These are phyloP conservation scores for Sutorius australiensis DNA, from an alignment of 768 basidiomycete genomes.

Conservation along the genomic window DNA sequence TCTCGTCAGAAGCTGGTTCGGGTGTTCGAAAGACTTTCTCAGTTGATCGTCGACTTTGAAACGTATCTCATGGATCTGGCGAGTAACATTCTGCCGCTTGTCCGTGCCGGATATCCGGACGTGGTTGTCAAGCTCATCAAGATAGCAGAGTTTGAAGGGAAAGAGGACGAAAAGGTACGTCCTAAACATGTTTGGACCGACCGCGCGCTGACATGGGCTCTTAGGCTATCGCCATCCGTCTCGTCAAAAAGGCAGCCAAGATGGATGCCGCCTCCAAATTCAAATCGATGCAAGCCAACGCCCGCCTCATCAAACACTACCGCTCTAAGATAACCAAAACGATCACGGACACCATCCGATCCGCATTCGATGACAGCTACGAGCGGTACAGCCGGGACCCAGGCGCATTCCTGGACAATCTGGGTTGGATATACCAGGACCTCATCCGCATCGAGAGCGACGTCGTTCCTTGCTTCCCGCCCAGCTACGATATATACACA, in stretches of 20 bases:
- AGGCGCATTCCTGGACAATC: conserved; percentile 65
- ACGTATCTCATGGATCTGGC: conserved; percentile 77
- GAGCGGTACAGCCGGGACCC: conserved; percentile 60
- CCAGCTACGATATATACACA: conserved; percentile 85
- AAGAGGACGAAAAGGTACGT: conserved; percentile 90
- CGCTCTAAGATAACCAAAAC: conserved; percentile 81
- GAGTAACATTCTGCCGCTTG: conserved; percentile 71
- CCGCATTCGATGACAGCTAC: conserved; percentile 66
- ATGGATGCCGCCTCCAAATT: conserved; percentile 91
- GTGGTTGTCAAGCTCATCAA: conserved; percentile 93
- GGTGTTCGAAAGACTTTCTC: conserved; percentile 84
- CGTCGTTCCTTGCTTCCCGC: conserved; percentile 87
- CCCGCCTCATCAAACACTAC: conserved; percentile 93
- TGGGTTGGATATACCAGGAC: conserved; percentile 94
- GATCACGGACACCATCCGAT: conserved; percentile 73
- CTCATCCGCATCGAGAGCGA: conserved; percentile 89
- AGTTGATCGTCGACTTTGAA: conserved; percentile 79
- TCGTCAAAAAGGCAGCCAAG: conserved; percentile 92
- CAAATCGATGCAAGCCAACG: conserved; percentile 89
- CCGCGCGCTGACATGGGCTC: not conserved
- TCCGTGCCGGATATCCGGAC: conserved; percentile 71
- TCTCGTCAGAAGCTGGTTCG: conserved; percentile 66
- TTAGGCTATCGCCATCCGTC: conserved; percentile 88
- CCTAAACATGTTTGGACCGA: not conserved
- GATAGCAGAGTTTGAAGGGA: conserved; percentile 89